phyloP scores from a whole-genome alignment of 805 yeast species.

The Kregervanrija fluxuum region DNA sequence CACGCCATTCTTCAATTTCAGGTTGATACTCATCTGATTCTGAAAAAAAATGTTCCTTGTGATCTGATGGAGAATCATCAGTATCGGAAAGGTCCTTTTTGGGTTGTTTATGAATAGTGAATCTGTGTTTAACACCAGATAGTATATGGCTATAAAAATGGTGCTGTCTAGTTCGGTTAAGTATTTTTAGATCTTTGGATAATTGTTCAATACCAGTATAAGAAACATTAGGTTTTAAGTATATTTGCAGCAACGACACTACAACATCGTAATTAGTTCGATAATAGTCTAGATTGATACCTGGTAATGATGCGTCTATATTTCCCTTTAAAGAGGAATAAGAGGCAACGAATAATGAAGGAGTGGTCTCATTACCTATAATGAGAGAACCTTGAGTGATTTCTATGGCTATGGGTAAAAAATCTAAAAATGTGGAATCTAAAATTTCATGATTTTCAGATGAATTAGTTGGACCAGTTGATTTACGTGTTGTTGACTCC shows the following conservation, averaged over 20 bases:
- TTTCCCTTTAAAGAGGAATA: conserved; percentile 47
- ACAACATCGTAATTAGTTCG: conserved; percentile 38
- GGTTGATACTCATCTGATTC: not conserved
- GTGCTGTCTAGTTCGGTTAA: not conserved
- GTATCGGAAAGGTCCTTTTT: conserved; percentile 1
- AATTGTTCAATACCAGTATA: conserved; percentile 30
- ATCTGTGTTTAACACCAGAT: not conserved
- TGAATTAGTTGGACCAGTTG: no score
- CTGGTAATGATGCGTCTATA: conserved; percentile 47
- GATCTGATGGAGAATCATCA: conserved; percentile 1
- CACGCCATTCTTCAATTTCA: conserved; percentile 54
- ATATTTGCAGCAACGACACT: conserved; percentile 47
- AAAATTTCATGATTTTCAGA: conserved; percentile 2
- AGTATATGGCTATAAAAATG: no score
- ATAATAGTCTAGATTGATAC: conserved; percentile 46
- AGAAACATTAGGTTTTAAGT: conserved; percentile 66
- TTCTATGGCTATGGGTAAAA: conserved; percentile 57
- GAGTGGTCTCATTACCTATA: conserved; percentile 73
- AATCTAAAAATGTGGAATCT: conserved; percentile 18
- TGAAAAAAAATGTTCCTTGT: conserved; percentile 1
- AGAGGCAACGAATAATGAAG: conserved; percentile 61
- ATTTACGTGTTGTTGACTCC: no score
- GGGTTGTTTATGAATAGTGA: not conserved
- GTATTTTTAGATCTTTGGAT: conserved; percentile 2
- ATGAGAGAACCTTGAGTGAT: conserved; percentile 66